Conservation (phyloP, 306 rosid species). For the Glycine latifolia region DNA sequence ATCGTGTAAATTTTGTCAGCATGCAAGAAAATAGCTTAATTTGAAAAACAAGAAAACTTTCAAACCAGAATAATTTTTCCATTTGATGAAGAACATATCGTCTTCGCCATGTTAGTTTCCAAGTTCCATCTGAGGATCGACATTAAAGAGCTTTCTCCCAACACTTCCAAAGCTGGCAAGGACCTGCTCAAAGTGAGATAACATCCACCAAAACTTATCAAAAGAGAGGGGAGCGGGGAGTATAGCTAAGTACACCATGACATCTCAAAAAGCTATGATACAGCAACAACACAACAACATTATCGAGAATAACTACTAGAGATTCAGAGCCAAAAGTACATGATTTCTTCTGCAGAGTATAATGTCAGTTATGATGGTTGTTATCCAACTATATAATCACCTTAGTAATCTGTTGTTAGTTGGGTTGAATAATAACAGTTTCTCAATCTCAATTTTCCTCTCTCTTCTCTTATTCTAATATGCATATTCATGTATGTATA, state of each 20-base stretch:
- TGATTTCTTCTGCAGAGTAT: slow-evolving; percentile 15
- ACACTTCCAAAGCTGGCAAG: slow-evolving; percentile 75
- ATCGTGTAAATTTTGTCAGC: slow-evolving; percentile 13
- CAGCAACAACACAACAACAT: slow-evolving; percentile 25
- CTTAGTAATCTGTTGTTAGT: no score
- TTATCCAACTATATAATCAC: no score
- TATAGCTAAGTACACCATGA: slow-evolving; percentile 38
- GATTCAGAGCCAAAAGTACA: slow-evolving; percentile 26
- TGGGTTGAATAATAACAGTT: no score
- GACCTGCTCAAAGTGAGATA: slow-evolving; percentile 65
- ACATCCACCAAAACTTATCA: slow-evolving; percentile 23
- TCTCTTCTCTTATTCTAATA: not conserved
- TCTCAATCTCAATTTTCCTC: no score
- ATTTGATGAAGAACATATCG: slow-evolving; percentile 68
- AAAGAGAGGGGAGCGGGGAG: not conserved
- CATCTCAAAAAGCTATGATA: slow-evolving; percentile 21
- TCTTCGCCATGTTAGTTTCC: slow-evolving; percentile 70
- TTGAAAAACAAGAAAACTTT: slow-evolving; percentile 43
- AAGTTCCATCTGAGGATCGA: slow-evolving; percentile 83
- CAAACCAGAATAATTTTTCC: slow-evolving; percentile 88
- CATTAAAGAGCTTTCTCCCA: slow-evolving; percentile 69
- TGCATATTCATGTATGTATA: slow-evolving; percentile 44
- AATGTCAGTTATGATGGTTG: not conserved
- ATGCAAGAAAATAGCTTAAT: slow-evolving; percentile 31
- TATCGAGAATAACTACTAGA: slow-evolving; percentile 3